These are phyloP conservation scores for Letharia columbiana DNA, from an alignment of 495 filamentous ascomycete genomes.

Conservation along the genomic window DNA sequence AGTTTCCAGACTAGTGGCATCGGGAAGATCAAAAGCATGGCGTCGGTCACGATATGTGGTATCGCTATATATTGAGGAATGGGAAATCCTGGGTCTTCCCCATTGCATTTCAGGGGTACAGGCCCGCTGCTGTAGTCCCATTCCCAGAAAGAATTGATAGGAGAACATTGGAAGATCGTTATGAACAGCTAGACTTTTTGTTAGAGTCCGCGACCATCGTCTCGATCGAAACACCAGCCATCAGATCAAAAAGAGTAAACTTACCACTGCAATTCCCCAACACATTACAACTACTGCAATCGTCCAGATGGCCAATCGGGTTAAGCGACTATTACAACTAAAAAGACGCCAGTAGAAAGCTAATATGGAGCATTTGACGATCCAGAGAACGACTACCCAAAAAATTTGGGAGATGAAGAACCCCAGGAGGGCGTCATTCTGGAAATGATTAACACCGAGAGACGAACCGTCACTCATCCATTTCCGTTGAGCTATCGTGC, in stretches of 20 bases:
- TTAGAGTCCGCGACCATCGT: not conserved
- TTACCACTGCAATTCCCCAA: conserved; percentile 4
- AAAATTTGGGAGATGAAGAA: too few relatives aligned
- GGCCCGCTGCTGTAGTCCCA: too few relatives aligned
- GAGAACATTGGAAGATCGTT: conserved; percentile 31
- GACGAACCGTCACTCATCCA: too few relatives aligned
- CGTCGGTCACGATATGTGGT: conserved; percentile 30
- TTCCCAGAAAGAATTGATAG: too few relatives aligned
- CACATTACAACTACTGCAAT: conserved; percentile 26
- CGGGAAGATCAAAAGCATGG: conserved; percentile 34
- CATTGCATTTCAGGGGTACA: too few relatives aligned
- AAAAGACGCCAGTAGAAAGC: conserved; percentile 39
- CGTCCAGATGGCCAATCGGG: conserved; percentile 25
- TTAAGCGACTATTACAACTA: conserved; percentile 7
- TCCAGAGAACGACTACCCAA: conserved; percentile 25
- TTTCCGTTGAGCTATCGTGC: too few relatives aligned
- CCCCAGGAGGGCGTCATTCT: too few relatives aligned
- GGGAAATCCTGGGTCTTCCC: too few relatives aligned
- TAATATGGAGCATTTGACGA: conserved; percentile 35
- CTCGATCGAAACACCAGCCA: not conserved
- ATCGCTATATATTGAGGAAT: too few relatives aligned
- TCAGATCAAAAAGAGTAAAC: not conserved
- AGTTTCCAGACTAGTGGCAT: conserved; percentile 36
- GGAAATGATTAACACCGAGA: too few relatives aligned
- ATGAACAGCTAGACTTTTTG: conserved; percentile 24